phyloP scores from a whole-genome alignment of 495 filamentous ascomycete species.

The Lasiosphaeria ovina region DNA sequence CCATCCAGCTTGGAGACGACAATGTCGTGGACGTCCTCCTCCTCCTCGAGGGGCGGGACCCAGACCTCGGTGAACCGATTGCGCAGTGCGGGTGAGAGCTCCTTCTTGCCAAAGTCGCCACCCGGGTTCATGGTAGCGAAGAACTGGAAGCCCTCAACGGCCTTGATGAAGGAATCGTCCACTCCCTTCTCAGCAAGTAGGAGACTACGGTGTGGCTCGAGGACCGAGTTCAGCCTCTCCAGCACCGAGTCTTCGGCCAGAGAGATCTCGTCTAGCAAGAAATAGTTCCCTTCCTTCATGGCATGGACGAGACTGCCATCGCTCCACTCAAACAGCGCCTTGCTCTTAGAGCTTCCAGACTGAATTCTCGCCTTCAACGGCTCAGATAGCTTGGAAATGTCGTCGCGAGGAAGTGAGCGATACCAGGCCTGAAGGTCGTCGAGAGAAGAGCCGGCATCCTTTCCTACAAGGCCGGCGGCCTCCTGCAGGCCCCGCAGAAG shows the following conservation, averaged over 20 bases:
- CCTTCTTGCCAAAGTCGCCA: conserved; percentile 95
- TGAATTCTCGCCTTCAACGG: conserved; percentile 57
- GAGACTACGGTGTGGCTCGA: conserved; percentile 82
- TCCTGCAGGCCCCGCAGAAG: conserved; percentile 61
- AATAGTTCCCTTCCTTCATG: conserved; percentile 86
- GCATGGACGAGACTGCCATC: conserved; percentile 94
- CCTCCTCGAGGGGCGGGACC: conserved; percentile 81
- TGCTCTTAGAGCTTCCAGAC: conserved; percentile 57
- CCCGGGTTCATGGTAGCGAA: conserved; percentile 99
- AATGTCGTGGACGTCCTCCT: conserved; percentile 84
- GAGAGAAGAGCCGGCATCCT: conserved; percentile 22
- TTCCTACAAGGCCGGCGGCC: conserved; percentile 38
- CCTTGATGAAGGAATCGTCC: conserved; percentile 72
- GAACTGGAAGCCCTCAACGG: conserved; percentile 85
- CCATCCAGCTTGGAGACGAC: conserved; percentile 67
- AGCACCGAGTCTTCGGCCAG: conserved; percentile 96
- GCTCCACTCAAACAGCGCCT: conserved; percentile 92
- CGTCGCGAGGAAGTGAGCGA: conserved; percentile 28
- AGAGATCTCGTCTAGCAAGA: conserved; percentile 96
- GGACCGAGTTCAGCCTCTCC: conserved; percentile 94
- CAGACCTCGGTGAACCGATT: conserved; percentile 99
- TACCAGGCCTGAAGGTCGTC: conserved; percentile 43
- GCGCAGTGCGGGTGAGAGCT: conserved; percentile 89
- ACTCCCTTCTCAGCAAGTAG: conserved; percentile 92
- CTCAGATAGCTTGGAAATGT: conserved; percentile 41